Evolutionary conservation across 768 basidiomycete species (phyloP).

Genomic region (Mrakia gelida): DNA sequence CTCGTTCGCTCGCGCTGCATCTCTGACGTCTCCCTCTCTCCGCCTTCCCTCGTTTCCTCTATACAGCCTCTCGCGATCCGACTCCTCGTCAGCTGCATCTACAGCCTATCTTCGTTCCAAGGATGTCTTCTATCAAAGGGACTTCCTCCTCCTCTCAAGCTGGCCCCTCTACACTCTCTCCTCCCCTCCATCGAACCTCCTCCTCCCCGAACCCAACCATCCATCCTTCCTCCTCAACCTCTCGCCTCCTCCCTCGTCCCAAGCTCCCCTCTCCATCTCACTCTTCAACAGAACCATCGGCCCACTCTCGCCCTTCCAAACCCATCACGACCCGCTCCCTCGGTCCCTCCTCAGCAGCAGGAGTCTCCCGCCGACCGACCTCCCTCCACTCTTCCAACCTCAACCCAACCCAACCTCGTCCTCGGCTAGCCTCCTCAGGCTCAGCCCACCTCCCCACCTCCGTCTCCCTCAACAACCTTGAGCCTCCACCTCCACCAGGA

Average conservation of each 20-base stretch:
- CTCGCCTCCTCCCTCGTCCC: constrained; percentile 6
- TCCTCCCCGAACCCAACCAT: constrained; percentile 3
- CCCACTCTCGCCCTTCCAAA: not conserved
- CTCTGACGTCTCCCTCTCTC: not conserved
- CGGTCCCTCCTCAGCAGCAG: constrained; percentile 2
- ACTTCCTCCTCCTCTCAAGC: not conserved
- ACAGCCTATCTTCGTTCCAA: not conserved
- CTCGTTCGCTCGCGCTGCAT: not conserved
- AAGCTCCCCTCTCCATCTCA: constrained; percentile 1
- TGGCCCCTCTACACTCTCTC: not conserved
- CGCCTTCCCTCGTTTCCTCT: not conserved
- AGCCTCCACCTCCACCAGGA: not conserved
- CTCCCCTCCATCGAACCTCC: constrained; percentile 7
- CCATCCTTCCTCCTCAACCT: not conserved
- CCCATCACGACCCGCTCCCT: constrained; percentile 15
- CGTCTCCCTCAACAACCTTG: constrained; percentile 2
- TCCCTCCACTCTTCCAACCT: not conserved
- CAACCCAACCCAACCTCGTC: not conserved
- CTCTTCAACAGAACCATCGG: constrained; percentile 1
- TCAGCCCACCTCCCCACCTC: constrained; percentile 14
- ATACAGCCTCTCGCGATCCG: not conserved
- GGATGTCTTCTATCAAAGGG: not conserved
- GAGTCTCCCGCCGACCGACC: not conserved
- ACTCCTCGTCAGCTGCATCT: no score
- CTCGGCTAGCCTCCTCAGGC: not conserved